Conservation (phyloP, 257 asterid species). For the Solanum paucissectum region DNA sequence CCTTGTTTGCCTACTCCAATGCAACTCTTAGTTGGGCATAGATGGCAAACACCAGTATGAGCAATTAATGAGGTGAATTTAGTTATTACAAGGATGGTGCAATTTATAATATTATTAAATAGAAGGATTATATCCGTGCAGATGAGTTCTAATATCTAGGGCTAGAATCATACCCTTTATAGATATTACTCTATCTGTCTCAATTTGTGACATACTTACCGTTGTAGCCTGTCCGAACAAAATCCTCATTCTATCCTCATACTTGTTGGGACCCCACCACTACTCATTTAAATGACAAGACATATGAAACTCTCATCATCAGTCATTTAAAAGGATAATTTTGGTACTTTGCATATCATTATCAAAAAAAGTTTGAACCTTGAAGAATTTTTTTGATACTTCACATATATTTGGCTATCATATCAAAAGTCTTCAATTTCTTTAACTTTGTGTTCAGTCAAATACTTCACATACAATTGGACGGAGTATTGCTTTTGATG, state of each 20-base stretch:
- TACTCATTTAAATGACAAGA: background rate
- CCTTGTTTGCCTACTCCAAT: background rate
- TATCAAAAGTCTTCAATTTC: background rate
- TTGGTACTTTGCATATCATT: background rate
- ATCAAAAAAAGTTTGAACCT: background rate
- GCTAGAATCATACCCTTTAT: background rate
- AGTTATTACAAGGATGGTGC: background rate
- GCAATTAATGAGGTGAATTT: background rate
- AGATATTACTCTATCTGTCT: background rate
- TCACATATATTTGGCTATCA: background rate
- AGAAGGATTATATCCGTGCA: background rate
- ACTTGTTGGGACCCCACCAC: background rate
- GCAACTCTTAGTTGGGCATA: background rate
- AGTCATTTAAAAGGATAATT: background rate
- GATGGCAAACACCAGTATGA: background rate
- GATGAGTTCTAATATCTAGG: background rate
- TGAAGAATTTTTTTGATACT: background rate
- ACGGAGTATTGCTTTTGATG: background rate
- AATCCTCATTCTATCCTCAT: background rate
- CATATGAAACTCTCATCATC: background rate
- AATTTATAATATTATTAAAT: background rate
- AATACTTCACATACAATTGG: background rate
- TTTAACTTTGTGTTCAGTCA: background rate
- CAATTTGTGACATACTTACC: background rate
- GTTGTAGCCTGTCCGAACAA: background rate